phyloP scores from a whole-genome alignment of 2,329 filamentous ascomycete species.

The Penicillium fuscoglaucum region DNA sequence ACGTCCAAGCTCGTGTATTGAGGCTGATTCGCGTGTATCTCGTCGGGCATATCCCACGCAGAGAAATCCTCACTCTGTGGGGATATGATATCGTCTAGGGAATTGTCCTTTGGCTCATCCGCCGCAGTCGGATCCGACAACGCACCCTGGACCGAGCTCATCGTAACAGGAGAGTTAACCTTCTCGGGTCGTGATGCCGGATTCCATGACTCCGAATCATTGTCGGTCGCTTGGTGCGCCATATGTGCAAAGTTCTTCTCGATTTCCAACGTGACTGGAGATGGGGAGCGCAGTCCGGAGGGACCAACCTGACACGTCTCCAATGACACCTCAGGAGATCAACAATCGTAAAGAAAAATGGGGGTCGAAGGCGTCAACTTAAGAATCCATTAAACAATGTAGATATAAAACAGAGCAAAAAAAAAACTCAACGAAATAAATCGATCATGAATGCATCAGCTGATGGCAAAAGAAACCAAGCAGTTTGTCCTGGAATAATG shows the following conservation, averaged over 20 bases:
- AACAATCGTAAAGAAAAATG: conserved; percentile 22
- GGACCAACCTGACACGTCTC: conserved; percentile 32
- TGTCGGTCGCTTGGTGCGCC: conserved; percentile 20
- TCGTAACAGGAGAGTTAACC: conserved; percentile 17
- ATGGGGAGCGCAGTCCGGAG: conserved; percentile 13
- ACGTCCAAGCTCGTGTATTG: conserved; percentile 9
- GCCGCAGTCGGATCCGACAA: conserved; percentile 18
- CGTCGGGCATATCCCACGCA: conserved; percentile 22
- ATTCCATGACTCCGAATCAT: conserved; percentile 51
- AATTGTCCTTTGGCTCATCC: conserved; percentile 15
- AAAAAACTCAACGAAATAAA: conserved; percentile 14
- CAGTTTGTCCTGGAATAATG: conserved; percentile 4
- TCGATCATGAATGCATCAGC: conserved; percentile 10
- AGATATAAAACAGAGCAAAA: neutral
- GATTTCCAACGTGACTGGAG: conserved; percentile 12
- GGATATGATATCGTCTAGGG: conserved; percentile 14
- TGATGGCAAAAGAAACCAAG: conserved; percentile 7
- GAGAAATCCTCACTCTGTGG: conserved; percentile 21
- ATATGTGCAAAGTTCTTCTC: conserved; percentile 20
- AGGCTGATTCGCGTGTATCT: conserved; percentile 4
- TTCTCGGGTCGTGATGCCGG: conserved; percentile 54
- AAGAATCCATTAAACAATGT: conserved; percentile 21
- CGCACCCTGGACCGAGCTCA: conserved; percentile 11
- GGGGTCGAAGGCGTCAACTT: conserved; percentile 8
- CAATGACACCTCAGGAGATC: conserved; percentile 26